These are phyloP conservation scores for Podosphaera leucotricha DNA, from an alignment of 2,329 filamentous ascomycete species.

Conservation along the genomic window DNA sequence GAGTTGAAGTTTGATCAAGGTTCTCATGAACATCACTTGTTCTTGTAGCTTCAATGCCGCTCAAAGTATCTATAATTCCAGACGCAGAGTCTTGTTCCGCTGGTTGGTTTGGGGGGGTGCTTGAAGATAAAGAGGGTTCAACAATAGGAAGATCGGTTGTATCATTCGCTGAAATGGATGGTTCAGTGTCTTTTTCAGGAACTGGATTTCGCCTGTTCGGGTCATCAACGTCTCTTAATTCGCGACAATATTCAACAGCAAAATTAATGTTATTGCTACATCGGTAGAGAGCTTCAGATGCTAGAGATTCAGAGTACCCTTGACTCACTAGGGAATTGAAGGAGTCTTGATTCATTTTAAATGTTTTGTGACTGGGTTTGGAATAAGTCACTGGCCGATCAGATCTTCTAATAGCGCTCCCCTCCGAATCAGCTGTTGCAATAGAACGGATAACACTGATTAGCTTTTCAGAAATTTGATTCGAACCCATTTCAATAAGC, in stretches of 20 bases:
- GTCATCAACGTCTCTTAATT: slow-evolving; percentile 31
- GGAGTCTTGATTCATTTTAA: slow-evolving; percentile 25
- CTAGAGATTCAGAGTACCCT: slow-evolving; percentile 36
- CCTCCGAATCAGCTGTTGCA: slow-evolving; percentile 54
- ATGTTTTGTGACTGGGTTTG: slow-evolving; percentile 20
- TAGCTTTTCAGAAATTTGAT: slow-evolving; percentile 51
- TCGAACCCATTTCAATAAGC: slow-evolving; percentile 59
- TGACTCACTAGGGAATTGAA: slow-evolving; percentile 16
- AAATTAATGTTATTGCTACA: slow-evolving; percentile 40
- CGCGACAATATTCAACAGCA: slow-evolving; percentile 53
- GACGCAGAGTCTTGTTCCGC: slow-evolving; percentile 6
- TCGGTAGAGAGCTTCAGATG: slow-evolving; percentile 59
- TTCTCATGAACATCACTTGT: slow-evolving; percentile 2
- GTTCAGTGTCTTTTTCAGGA: slow-evolving; percentile 31
- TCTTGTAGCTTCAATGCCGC: slow-evolving; percentile 2
- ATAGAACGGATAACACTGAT: slow-evolving; percentile 67
- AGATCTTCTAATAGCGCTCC: slow-evolving; percentile 33
- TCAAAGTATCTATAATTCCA: slow-evolving; percentile 6
- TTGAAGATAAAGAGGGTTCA: slow-evolving; percentile 8
- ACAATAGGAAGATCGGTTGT: slow-evolving; percentile 13
- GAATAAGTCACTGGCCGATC: slow-evolving; percentile 29
- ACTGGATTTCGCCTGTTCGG: slow-evolving; percentile 43
- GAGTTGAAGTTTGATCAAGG: slow-evolving; percentile 5
- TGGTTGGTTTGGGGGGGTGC: slow-evolving; percentile 11
- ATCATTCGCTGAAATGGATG: slow-evolving; percentile 9